phyloP scores from a whole-genome alignment of 2,329 filamentous ascomycete species.

The Trichoderma koningiopsis region DNA sequence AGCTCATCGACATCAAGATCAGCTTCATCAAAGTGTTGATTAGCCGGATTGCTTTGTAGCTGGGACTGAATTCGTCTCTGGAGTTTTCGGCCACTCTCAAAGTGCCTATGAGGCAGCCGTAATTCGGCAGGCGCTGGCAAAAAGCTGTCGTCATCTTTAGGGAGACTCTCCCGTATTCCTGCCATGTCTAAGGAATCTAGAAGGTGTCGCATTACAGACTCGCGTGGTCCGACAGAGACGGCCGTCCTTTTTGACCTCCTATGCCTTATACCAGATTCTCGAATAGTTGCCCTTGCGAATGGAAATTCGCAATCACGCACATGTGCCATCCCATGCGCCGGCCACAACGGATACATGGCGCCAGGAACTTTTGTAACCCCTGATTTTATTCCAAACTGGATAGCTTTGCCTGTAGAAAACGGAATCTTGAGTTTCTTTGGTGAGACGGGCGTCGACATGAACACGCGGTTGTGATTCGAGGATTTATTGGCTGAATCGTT shows the following conservation, averaged over 20 bases:
- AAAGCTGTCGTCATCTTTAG: conserved; percentile 43
- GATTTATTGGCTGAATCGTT: conserved; percentile 31
- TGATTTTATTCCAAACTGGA: conserved; percentile 48
- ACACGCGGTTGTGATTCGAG: conserved; percentile 44
- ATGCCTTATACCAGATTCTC: background rate
- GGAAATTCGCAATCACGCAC: conserved; percentile 51
- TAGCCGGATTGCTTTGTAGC: conserved; percentile 40
- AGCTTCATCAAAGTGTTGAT: conserved; percentile 20
- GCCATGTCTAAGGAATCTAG: conserved; percentile 34
- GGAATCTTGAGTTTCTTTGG: conserved; percentile 45
- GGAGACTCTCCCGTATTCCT: conserved; percentile 35
- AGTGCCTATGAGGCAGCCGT: conserved; percentile 57
- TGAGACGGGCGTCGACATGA: conserved; percentile 57
- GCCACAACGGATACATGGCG: conserved; percentile 70
- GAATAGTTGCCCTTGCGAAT: background rate
- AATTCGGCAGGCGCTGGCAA: conserved; percentile 51
- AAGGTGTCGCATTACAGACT: conserved; percentile 47
- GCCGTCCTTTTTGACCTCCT: conserved; percentile 56
- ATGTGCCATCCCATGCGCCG: conserved; percentile 64
- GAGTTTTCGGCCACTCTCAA: conserved; percentile 60
- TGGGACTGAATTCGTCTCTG: conserved; percentile 52
- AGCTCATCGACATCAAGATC: conserved; percentile 43
- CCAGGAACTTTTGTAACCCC: conserved; percentile 64
- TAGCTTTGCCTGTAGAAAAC: conserved; percentile 35
- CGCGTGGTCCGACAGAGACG: conserved; percentile 43